These are phyloP conservation scores for Syncephalis plumigaleata DNA, from an alignment of 371 early-diverging fungal species.

Conservation along the genomic window DNA sequence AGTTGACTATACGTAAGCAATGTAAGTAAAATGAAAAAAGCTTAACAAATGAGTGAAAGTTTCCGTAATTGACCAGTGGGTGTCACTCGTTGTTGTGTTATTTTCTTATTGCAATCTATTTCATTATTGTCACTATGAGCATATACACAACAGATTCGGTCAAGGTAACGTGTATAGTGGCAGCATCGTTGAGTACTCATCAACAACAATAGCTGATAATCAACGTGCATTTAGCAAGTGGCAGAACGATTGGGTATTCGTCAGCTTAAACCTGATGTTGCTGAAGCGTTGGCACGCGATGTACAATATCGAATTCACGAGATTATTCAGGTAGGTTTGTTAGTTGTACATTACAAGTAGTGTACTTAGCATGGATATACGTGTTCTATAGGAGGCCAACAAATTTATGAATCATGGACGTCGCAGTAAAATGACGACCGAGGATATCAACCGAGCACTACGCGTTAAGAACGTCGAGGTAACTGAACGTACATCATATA, in stretches of 20 bases:
- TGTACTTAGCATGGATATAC: neutral
- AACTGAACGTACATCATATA: too few species aligned
- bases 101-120: too few species aligned
- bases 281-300: conserved; percentile 82
- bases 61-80: too few species aligned
- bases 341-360: conserved; percentile 13
- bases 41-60: too few species aligned
- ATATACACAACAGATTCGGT: too few species aligned
- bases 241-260: conserved; percentile 86
- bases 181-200: too few species aligned
- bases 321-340: conserved; percentile 60
- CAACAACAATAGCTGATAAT: too few species aligned
- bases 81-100: too few species aligned
- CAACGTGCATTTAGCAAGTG: conserved; percentile 60
- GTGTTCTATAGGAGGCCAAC: conserved; percentile 57
- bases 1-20: too few species aligned
- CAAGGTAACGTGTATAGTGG: too few species aligned
- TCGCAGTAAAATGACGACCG: conserved; percentile 69
- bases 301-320: conserved; percentile 95
- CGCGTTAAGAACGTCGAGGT: conserved; percentile 92
- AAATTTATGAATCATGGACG: conserved; percentile 98
- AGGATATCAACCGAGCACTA: conserved; percentile 93
- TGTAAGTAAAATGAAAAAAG: too few species aligned
- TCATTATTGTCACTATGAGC: too few species aligned
- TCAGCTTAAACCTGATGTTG: conserved; percentile 83